Conservation (phyloP, 2,329 filamentous ascomycete genomes). For the Aspergillus sp. region DNA sequence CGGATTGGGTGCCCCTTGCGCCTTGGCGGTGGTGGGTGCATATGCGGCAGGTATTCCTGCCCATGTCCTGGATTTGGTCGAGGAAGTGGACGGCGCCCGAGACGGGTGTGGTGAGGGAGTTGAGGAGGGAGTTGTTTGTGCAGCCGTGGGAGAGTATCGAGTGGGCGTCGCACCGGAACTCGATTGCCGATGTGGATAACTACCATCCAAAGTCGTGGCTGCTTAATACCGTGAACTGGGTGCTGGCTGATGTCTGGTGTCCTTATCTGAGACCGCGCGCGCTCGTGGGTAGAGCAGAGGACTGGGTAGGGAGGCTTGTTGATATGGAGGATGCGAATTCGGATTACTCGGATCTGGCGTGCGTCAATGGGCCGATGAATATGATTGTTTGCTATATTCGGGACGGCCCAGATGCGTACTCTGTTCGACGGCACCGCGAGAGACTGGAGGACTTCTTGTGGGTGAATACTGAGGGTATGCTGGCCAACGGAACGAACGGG, state of each 20-base stretch:
- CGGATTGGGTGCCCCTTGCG: conserved; percentile 84
- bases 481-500: conserved; percentile 93
- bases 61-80: conserved; percentile 89
- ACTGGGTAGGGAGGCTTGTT: conserved; percentile 78
- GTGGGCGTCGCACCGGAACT: conserved; percentile 77
- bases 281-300: conserved; percentile 71
- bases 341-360: conserved; percentile 78
- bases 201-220: conserved; percentile 90
- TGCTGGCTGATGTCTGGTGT: conserved; percentile 75
- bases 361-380: conserved; percentile 90
- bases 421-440: conserved; percentile 75
- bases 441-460: conserved; percentile 83
- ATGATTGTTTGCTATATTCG: conserved; percentile 78
- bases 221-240: conserved; percentile 74
- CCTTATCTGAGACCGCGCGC: conserved; percentile 69
- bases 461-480: conserved; percentile 89
- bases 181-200: conserved; percentile 76
- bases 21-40: conserved; percentile 99
- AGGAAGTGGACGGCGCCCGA: conserved; percentile 75
- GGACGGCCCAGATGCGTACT: conserved; percentile 72
- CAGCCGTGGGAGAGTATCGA: conserved; percentile 76
- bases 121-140: conserved; percentile 80
- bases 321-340: conserved; percentile 93
- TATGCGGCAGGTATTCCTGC: conserved; percentile 89
- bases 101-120: conserved; percentile 68